These are phyloP conservation scores for Dendrocalamus sinicus DNA, from an alignment of 176 grass and related monocot genomes.

Conservation along the genomic window DNA sequence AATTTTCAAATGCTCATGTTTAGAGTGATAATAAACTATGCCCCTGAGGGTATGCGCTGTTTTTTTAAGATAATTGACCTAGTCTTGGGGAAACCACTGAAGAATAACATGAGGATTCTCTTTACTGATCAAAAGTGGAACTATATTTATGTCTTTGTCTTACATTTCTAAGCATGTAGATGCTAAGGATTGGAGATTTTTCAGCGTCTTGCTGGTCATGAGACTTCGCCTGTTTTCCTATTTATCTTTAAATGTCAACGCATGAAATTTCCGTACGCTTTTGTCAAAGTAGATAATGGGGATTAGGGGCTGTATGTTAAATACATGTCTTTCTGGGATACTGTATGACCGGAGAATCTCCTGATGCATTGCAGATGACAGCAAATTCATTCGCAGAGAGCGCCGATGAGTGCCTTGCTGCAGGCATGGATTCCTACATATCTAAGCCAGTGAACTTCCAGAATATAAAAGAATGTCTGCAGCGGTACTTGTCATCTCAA, in stretches of 20 bases:
- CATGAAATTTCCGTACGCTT: conserved; percentile 14
- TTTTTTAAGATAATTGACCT: not conserved
- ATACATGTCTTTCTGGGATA: conserved; percentile 14
- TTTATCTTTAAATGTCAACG: not conserved
- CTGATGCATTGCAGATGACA: conserved; percentile 80
- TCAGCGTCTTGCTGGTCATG: not conserved
- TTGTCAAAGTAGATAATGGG: not conserved
- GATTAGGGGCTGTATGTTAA: not conserved
- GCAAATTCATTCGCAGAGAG: conserved; percentile 87
- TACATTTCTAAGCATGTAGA: not conserved
- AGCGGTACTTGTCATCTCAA: conserved; percentile 63
- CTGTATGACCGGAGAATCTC: conserved; percentile 43
- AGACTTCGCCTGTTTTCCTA: not conserved
- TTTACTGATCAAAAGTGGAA: not conserved
- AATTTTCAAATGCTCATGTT: conserved; percentile 18
- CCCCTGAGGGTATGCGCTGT: not conserved
- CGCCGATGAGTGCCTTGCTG: conserved; percentile 75
- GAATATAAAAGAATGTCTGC: conserved; percentile 76
- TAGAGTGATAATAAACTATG: not conserved
- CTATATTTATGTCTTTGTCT: not conserved
- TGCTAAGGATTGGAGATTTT: not conserved
- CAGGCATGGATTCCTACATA: conserved; percentile 95
- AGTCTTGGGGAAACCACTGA: not conserved
- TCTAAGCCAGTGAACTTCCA: conserved; percentile 87
- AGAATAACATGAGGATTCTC: not conserved